Percentiles rank a stretch among this genome's conserved stretches.
phyloP scores from a whole-genome alignment of 2,329 filamentous ascomycete genomes.

The Colletotrichum tropicicola region DNA sequence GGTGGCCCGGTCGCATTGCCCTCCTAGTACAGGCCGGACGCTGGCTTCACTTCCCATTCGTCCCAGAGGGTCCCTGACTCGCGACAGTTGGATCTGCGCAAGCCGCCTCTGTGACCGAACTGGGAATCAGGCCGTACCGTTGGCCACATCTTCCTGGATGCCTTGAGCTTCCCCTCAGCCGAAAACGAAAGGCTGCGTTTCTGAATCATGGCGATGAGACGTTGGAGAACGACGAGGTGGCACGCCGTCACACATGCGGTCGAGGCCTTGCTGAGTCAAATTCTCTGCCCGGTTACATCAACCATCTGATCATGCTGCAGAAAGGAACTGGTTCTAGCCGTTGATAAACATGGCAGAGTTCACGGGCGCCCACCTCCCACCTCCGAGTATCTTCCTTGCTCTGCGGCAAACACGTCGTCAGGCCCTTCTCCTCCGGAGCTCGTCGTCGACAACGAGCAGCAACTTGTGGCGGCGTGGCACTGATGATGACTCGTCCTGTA shows the following conservation, averaged over 20 bases:
- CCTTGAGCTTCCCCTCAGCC: background rate
- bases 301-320: background rate
- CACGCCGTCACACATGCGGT: background rate
- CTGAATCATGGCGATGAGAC: slow-evolving; percentile 17
- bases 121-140: background rate
- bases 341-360: background rate
- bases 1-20: background rate
- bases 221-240: background rate
- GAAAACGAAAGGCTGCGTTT: background rate
- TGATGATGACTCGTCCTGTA: background rate
- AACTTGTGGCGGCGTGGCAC: background rate
- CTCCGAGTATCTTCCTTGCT: background rate
- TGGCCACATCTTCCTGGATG: background rate
- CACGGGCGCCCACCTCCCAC: background rate
- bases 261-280: background rate
- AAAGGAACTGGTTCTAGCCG: background rate
- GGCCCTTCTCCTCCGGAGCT: no score
- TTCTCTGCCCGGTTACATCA: background rate
- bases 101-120: background rate
- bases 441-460: background rate
- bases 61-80: background rate
- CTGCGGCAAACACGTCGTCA: background rate
- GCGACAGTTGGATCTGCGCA: background rate
- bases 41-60: slow-evolving; percentile 1
- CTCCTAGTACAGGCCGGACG: background rate